Evolutionary conservation across 2,329 filamentous ascomycete genomes (phyloP), one percentile per base, ranked within the genome.

Genomic region (Neoascochyta sp.): DNA sequence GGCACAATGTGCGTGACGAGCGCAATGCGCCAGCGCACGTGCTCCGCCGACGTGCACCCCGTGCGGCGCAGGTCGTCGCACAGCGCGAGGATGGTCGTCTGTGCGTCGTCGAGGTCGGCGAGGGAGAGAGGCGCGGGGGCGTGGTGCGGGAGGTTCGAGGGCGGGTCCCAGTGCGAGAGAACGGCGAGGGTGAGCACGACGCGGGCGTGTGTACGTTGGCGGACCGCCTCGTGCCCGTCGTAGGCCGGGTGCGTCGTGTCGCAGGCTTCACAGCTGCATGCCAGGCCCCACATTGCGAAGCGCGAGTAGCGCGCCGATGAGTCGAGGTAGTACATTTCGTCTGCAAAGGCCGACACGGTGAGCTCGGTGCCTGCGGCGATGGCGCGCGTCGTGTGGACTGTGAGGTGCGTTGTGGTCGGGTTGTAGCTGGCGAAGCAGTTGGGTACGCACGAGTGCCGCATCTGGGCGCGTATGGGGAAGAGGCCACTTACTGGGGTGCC

Each of bases 401-500:
- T 43, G 29, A 45, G 40, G 7, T 16, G 18, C n/a, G 27, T 23
- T 11, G n/a, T 26, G 2, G 14, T n/a, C 10, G 21, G 5, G 15
- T 49, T 34, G 27, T 27, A 39, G 16, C 30, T 24, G 2, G 35
- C 27, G 17, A 32, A 37, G 36, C 41, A 43, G 30, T 49, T 49
- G 3, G 45, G 45, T 4, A 45, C 32, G 16, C 45, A 49, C 3
- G 39, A 43, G 22, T 49, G 45, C 9, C 64, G 63, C 20, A 66
- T 45, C n/a, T 50, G 43, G 4, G 45, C 50, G 13, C 54, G 50
- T 14, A 51, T 27, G 6, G 54, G 41, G 40, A 65, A 65, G 5
- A 65, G 12, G 1, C 41, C 42, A 0, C 32, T 28, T 8, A 36
- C 27, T 5, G 33, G 41, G 1, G 22, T 36, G 5, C 29, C 21